Evolutionary conservation across 306 rosid genomes (phyloP), one percentile per base, ranked within the genome.

Genomic region (Quercus dentata): DNA sequence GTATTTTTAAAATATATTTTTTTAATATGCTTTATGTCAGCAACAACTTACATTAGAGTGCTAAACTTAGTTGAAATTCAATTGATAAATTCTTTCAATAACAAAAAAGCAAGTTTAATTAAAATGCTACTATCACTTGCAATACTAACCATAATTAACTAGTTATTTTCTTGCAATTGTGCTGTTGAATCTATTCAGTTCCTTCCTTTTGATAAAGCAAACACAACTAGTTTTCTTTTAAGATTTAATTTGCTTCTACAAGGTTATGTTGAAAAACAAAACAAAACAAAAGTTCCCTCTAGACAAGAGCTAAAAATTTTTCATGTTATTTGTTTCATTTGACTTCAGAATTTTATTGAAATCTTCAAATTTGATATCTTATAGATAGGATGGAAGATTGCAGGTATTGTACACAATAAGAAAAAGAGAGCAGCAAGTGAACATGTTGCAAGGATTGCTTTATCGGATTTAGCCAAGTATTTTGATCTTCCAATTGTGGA

Each of bases 401-500:
- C 91, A 86, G 94, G 89, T 84, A 62, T 14, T 31, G 54, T 38
- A 61, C 89, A 69, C 78, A 87, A 67, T 71, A 88, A 92, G 93
- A 94, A 88, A 83, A 91, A 55, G 87, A 86, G 98, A 80, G 91
- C 97, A 23, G 88, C 91, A 7, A 90, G 94, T 69, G 85, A 87
- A 55, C 91, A 81, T 63, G 73, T 94, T 67, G 91, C 97, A 4
- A 87, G 86, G 41, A 74, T 94, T 77, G 70, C 90, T 82, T 86
- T 88, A 80, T 74, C 94, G 20, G 98, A 94, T 91, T 85, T 94
- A 84, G 91, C 82, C 74, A 92, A 90, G 84, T 87, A 87, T 83
- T 94, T 94, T 78, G 97, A 87, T 72, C 80, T 92, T 82, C 98
- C 98, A 38, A 94, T 94, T 49, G 84, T 74, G 55, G 94, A 91